Evolutionary conservation across 2,329 filamentous ascomycete species (phyloP), one percentile per base, ranked within the genome.

Genomic region (Diaporthe amygdali): DNA sequence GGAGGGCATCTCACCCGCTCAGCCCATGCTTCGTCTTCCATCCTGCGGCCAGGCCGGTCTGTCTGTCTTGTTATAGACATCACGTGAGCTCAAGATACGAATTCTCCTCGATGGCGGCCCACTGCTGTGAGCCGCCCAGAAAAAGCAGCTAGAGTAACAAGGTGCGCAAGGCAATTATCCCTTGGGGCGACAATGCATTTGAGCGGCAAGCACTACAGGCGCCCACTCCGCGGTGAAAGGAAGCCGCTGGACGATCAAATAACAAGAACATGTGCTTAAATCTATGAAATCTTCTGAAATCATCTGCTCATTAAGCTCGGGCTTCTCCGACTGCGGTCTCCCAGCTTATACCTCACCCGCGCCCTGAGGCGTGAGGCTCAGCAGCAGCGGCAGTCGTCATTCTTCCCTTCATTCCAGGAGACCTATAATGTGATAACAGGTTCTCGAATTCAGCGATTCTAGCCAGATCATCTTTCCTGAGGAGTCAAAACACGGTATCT

Each of bases 1-100:
- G 59, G 59, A 64, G 41, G 59, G n/a, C 41, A 64, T 49, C 47
- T 34, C 44, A n/a, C n/a, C n/a, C n/a, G n/a, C n/a, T n/a, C n/a
- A n/a, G n/a, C n/a, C n/a, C n/a, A n/a, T n/a, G n/a, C n/a, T n/a
- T n/a, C n/a, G n/a, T n/a, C n/a, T n/a, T n/a, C n/a, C n/a, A n/a
- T n/a, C n/a, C n/a, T n/a, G n/a, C n/a, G 17, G 39, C 17, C 41
- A 46, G 56, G 46, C 56, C 46, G 56, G 56, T 41, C 56, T 44
- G 22, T 27, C 39, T 46, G 39, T 63, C 39, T 63, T 14, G 17
- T 44, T 46, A 63, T 30, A 4, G n/a, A 22, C 44, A 64, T 64
- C 59, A 64, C 59, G 59, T 64, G 59, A 64, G 59, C 59, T 25
- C 6, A 7, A 47, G 59, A 30, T 47, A 14, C 10, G 37, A 47